Base-by-base conservation (phyloP, 805 yeast genomes). In the Ogataea salicorniae region DNA sequence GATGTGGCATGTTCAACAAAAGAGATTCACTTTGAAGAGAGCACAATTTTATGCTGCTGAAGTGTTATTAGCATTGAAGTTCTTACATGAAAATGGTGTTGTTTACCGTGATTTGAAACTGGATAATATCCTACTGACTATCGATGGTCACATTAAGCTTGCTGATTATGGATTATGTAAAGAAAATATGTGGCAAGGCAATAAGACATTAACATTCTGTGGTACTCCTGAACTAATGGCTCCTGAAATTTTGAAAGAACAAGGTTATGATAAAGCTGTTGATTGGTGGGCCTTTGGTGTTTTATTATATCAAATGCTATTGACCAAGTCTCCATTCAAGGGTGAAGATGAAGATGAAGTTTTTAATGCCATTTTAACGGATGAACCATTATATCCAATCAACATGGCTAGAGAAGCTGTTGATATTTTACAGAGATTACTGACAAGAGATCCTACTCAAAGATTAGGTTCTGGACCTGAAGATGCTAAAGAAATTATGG, bases 221-320 rank as follows among this genome's bases (percentile, higher is more conserved):
- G 99, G 99, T 58, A 94, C 99, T 2, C 99, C 99, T 0, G 99
- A 94, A 67, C 87, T 94, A 57, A 94, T 94, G 96, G 99, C 99
- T 1, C 99, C 99, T 0, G 99, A 94, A 68, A 92, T 94, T 56
- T 74, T 94, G 61, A 83, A 88, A 54, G 98, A 94, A 46, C 95
- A 91, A 66, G 86, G 83, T 50, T 94, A 94, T 61, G 94, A 90
- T 45, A 81, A 95, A 61, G 86, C 94, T 37, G 99, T 94, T 46
- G 99, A 94, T 69, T 94, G 99, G 99, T 94, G 99, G 99, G 98
- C 99, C 1, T 89, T 91, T 74, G 99, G 99, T 48, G 98, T 94
- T 29, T 75, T 94, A 54, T 73, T 94, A 55, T 94, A 92, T 68
- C 99, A 94, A 69, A 94, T 94, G 99, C 74, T 94, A 48, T 75